These are phyloP conservation scores for Musa beccarii DNA, from an alignment of 176 grass and related monocot species.

Conservation along the genomic window DNA sequence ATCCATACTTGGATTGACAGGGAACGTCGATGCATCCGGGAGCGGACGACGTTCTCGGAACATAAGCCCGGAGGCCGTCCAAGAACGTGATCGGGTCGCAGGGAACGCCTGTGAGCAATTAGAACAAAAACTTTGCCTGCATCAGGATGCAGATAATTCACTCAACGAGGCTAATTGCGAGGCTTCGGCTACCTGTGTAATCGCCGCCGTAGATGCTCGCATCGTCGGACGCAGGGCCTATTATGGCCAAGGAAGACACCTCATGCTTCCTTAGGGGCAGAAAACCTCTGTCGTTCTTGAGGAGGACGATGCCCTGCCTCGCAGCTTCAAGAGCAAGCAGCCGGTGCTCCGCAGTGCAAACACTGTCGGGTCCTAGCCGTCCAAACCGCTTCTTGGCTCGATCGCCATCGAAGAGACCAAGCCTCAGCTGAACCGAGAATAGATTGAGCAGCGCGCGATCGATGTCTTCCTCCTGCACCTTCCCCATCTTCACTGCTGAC, in stretches of 20 bases:
- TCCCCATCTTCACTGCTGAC: slow-evolving; percentile 55
- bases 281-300: slow-evolving; percentile 70
- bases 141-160: not conserved
- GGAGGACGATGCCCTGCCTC: slow-evolving; percentile 71
- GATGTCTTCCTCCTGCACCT: slow-evolving; percentile 75
- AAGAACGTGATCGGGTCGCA: slow-evolving; percentile 55
- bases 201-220: slow-evolving; percentile 52
- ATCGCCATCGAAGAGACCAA: slow-evolving; percentile 56
- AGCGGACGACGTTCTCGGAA: slow-evolving; percentile 39
- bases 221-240: slow-evolving; percentile 62
- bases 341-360: slow-evolving; percentile 61
- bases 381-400: slow-evolving; percentile 31
- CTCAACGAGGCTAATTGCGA: not conserved
- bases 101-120: slow-evolving; percentile 42
- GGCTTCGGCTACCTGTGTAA: slow-evolving; percentile 47
- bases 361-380: slow-evolving; percentile 41
- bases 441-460: slow-evolving; percentile 68
- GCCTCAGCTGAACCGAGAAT: slow-evolving; percentile 77
- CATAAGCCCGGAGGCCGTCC: slow-evolving; percentile 55
- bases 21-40: slow-evolving; percentile 46
- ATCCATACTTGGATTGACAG: slow-evolving; percentile 45
- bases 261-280: slow-evolving; percentile 56
- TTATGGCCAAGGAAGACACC: slow-evolving; percentile 43
- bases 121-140: slow-evolving; percentile 10
- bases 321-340: slow-evolving; percentile 71